Evolutionary conservation across 148 eudicot genomes (phyloP).

Genomic region (Chenopodium berlandieri): DNA sequence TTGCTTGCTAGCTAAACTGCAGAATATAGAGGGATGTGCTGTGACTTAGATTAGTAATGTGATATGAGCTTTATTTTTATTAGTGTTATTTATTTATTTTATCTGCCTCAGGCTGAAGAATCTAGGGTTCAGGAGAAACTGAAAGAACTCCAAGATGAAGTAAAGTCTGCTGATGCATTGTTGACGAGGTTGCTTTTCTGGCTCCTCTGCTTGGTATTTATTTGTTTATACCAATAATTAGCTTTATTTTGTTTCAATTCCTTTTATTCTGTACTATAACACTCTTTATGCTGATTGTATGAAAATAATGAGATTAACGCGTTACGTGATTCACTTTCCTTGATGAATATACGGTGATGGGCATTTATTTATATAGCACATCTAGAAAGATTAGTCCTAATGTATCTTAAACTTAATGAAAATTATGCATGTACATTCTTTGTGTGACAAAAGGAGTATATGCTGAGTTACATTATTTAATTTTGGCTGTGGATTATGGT

Average conservation of each 20-base stretch:
- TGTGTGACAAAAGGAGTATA: neutral
- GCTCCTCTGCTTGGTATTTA: constrained; percentile 8
- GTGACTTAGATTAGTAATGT: neutral
- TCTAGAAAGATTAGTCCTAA: neutral
- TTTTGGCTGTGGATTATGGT: constrained; percentile 16
- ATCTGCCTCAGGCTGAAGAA: constrained; percentile 70
- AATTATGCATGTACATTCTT: too few species aligned
- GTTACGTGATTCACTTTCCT: neutral
- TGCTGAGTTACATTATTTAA: neutral
- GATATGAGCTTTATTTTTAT: neutral
- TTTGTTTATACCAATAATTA: neutral
- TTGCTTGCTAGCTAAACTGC: too few species aligned
- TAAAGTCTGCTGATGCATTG: constrained; percentile 38
- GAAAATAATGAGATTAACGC: too few species aligned
- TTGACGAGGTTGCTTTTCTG: constrained; percentile 46
- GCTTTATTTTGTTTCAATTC: neutral
- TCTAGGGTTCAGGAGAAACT: constrained; percentile 64
- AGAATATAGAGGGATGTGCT: neutral
- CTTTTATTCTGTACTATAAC: neutral
- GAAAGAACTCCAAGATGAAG: constrained; percentile 58
- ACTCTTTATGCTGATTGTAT: neutral
- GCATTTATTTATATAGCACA: neutral
- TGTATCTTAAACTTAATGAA: neutral
- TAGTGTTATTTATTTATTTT: neutral
- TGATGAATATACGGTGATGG: neutral